Evolutionary conservation across 2,329 filamentous ascomycete genomes (phyloP).

Genomic region (Sporothrix humicola): DNA sequence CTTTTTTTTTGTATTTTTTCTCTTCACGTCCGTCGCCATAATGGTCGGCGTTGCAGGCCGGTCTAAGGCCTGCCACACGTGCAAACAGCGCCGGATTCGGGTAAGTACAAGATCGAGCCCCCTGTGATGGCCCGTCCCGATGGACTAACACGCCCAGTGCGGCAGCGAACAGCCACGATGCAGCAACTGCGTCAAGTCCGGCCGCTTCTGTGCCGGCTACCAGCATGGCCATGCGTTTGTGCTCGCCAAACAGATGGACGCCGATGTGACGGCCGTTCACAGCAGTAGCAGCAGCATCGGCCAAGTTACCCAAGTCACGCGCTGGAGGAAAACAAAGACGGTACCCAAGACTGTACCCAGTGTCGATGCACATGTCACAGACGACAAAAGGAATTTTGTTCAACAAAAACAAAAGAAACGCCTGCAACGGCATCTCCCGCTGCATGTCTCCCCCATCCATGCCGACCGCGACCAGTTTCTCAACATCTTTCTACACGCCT

Average conservation of each 20-base stretch:
- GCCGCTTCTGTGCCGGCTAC: background rate
- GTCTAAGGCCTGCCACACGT: conserved; percentile 1
- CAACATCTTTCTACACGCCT: background rate
- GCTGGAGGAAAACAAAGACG: background rate
- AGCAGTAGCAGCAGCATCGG: background rate
- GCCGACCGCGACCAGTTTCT: background rate
- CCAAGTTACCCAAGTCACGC: background rate
- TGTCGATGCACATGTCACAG: background rate
- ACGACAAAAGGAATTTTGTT: too few relatives aligned
- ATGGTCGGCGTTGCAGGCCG: background rate
- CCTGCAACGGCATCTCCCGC: too few relatives aligned
- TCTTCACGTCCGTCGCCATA: background rate
- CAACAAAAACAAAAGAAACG: too few relatives aligned
- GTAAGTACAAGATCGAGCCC: background rate
- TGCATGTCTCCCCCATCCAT: background rate
- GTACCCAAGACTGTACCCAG: background rate
- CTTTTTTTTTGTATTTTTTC: background rate
- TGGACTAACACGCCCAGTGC: background rate
- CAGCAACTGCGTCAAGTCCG: background rate
- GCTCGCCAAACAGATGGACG: background rate
- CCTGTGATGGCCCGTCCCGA: background rate
- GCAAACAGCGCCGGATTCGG: background rate
- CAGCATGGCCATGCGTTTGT: background rate
- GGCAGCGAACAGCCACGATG: background rate
- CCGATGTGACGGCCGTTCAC: background rate